Base-by-base conservation (phyloP, 345 rosid species). In the Reutealis trisperma region DNA sequence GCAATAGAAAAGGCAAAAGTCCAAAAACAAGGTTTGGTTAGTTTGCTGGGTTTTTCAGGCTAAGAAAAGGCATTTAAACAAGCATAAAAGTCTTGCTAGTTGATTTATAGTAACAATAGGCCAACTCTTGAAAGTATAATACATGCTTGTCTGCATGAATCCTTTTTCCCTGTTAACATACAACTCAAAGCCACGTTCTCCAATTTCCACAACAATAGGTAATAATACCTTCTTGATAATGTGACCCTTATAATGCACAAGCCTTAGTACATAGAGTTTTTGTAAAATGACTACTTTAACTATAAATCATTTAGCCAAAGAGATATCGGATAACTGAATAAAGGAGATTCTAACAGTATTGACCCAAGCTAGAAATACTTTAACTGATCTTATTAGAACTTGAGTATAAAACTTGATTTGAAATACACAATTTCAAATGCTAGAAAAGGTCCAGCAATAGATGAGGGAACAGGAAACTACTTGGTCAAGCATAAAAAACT, bases 401-500 rank as follows among this genome's bases (percentile, higher is more conserved):
- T 27, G 12, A 67, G 70, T 55, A 67, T 5, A 1, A 16, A 67
- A 58, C 44, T 58, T 51, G 45, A 68, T 18, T 64, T 58, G 63
- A 67, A 52, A 27, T 49, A 58, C 34, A 27, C 67, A 65, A 7
- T 19, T 76, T 76, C 76, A 64, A 51, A 49, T 61, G 5, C 47
- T 72, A 60, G 25, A 10, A 9, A 67, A 49, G 18, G 41, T 63
- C 74, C 21, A 77, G 69, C 32, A 58, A 67, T 41, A 59, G 62
- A 54, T 55, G 61, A 27, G 55, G 22, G 42, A 32, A 37, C 5
- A 41, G 41, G 41, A 63, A 74, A 51, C 27, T 37, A 34, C 24
- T 54, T 18, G 67, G 41, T 21, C 73, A 57, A 37, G 24, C 27
- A 63, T 68, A 18, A 75, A 74, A 75, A 55, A 55, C 44, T 25